These are phyloP conservation scores for Pyrus pyrifolia DNA, from an alignment of 306 rosid genomes.

Conservation along the genomic window DNA sequence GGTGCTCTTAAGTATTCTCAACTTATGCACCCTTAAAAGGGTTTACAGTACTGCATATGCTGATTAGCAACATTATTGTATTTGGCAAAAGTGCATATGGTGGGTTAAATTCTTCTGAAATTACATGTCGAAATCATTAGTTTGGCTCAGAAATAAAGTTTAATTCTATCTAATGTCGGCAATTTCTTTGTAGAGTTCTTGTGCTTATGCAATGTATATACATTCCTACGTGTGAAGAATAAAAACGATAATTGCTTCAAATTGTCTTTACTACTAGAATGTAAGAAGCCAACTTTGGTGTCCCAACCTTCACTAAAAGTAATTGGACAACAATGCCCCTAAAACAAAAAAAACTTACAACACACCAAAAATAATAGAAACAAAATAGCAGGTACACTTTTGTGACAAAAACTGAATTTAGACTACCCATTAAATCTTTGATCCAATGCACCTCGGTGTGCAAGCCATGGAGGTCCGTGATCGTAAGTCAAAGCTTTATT, in stretches of 20 bases:
- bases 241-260: background rate
- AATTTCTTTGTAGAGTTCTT: background rate
- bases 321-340: too few species aligned
- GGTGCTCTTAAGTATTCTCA: slow-evolving; percentile 47
- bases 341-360: too few species aligned
- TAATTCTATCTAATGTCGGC: background rate
- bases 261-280: too few species aligned
- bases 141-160: background rate
- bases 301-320: too few species aligned
- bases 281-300: too few species aligned
- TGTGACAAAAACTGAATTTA: background rate
- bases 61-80: background rate
- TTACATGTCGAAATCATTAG: background rate
- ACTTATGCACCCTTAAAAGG: slow-evolving; percentile 30
- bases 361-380: too few species aligned
- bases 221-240: background rate
- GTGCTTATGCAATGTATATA: background rate
- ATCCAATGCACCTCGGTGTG: background rate
- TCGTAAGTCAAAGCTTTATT: background rate
- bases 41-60: slow-evolving; percentile 57
- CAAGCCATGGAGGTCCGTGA: background rate
- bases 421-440: background rate
- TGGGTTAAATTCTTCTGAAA: background rate
- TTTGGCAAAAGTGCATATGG: background rate
- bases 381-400: too few species aligned